Conservation (phyloP, 257 asterid species). For the Nicotiana tabacum region DNA sequence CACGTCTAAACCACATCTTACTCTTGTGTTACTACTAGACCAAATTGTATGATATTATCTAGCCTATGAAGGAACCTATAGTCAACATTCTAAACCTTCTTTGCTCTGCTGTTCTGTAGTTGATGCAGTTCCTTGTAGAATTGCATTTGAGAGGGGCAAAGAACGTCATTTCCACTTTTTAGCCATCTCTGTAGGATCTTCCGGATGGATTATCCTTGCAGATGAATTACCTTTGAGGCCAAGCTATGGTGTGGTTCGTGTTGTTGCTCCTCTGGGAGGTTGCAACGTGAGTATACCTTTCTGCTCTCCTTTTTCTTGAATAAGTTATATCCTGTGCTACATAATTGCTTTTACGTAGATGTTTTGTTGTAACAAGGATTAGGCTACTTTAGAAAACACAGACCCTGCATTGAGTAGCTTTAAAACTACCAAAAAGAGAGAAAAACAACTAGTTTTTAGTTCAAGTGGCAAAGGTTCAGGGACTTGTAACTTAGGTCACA, state of each 20-base stretch:
- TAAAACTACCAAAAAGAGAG: neutral
- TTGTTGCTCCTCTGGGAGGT: conserved; percentile 87
- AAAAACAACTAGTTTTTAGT: too few relatives aligned
- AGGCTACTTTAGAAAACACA: neutral
- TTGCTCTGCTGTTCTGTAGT: conserved; percentile 38
- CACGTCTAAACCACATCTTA: neutral
- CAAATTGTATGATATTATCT: neutral
- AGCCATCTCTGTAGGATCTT: conserved; percentile 61
- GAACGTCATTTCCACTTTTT: conserved; percentile 79
- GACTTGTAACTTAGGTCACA: too few relatives aligned
- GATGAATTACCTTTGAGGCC: conserved; percentile 60
- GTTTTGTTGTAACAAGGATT: neutral
- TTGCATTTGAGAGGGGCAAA: conserved; percentile 96
- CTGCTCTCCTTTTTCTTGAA: neutral
- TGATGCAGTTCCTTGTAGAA: conserved; percentile 85
- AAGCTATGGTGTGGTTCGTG: conserved; percentile 68
- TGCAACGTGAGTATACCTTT: conserved; percentile 62
- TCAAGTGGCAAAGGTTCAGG: too few relatives aligned
- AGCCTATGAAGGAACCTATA: neutral
- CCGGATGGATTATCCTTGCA: conserved; percentile 88
- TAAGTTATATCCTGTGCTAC: neutral
- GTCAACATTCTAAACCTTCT: conserved; percentile 4
- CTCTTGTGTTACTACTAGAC: neutral
- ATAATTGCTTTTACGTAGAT: neutral
- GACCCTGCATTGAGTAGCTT: neutral